Evolutionary conservation across 1,284 basidiomycete species (phyloP).

Genomic region (Ceraceosorus bombacis): DNA sequence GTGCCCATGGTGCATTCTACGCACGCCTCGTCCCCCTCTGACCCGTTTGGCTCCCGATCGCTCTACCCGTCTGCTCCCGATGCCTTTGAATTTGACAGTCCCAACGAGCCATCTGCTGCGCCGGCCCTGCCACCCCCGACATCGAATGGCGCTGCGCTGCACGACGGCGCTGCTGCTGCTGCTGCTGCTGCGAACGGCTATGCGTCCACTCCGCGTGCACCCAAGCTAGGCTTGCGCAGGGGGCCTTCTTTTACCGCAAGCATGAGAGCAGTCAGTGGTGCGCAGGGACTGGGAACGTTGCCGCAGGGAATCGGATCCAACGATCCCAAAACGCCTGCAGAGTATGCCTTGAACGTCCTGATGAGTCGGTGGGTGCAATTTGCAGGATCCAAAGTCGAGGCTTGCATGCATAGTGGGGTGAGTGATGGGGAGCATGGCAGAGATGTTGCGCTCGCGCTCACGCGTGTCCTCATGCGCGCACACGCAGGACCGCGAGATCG

Average conservation of each 20-base stretch:
- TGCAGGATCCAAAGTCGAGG: conserved; percentile 24
- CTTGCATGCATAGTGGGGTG: background rate
- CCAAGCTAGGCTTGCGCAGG: no score
- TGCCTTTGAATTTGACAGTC: no score
- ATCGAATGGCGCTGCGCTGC: no score
- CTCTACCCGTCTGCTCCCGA: no score
- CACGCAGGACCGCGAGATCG: conserved; percentile 23
- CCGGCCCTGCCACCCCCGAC: no score
- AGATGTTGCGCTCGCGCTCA: background rate
- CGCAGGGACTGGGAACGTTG: conserved; percentile 20
- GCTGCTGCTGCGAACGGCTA: conserved; percentile 12
- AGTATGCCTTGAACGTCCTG: conserved; percentile 42
- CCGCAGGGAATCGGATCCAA: conserved; percentile 26
- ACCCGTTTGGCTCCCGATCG: no score
- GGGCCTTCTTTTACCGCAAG: no score
- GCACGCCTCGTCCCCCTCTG: no score
- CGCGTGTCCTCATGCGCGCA: conserved; percentile 13
- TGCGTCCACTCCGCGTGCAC: no score
- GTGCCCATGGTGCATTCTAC: no score
- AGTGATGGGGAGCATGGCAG: background rate
- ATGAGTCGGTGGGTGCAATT: conserved; percentile 35
- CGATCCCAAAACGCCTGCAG: conserved; percentile 29
- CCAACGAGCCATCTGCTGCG: no score
- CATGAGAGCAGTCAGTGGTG: no score
- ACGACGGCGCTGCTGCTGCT: background rate